phyloP scores from a whole-genome alignment of 2,329 filamentous ascomycete species.

The Xylariaceae sp. region DNA sequence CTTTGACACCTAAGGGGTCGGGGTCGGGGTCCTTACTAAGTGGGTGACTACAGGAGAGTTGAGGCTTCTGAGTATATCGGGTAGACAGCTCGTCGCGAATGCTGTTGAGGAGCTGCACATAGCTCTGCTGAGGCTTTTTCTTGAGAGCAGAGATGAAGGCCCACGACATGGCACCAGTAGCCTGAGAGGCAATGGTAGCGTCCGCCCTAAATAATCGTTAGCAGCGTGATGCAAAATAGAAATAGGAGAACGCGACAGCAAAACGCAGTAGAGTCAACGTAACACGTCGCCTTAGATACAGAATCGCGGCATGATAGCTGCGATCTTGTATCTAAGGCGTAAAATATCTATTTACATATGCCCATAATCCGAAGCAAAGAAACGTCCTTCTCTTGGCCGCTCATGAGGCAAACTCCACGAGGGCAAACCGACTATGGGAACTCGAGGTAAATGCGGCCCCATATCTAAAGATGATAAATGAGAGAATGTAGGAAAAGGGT shows the following conservation, averaged over 20 bases:
- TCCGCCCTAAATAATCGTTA: slow-evolving; percentile 67
- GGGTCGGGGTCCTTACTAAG: slow-evolving; percentile 69
- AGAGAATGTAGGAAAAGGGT: slow-evolving; percentile 39
- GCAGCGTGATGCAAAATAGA: neutral
- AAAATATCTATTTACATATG: slow-evolving; percentile 36
- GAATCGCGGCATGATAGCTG: slow-evolving; percentile 46
- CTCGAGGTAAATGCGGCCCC: slow-evolving; percentile 5
- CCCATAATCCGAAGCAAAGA: slow-evolving; percentile 9
- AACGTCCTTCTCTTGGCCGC: slow-evolving; percentile 7
- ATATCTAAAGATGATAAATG: slow-evolving; percentile 13
- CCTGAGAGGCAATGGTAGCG: slow-evolving; percentile 84
- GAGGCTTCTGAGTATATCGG: slow-evolving; percentile 94
- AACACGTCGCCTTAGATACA: slow-evolving; percentile 54
- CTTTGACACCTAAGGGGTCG: neutral
- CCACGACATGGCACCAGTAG: slow-evolving; percentile 98
- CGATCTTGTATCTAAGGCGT: slow-evolving; percentile 51
- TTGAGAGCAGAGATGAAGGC: slow-evolving; percentile 91
- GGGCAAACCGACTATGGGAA: slow-evolving; percentile 6
- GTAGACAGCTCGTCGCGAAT: slow-evolving; percentile 86
- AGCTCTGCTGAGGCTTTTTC: slow-evolving; percentile 94
- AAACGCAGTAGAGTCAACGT: slow-evolving; percentile 46
- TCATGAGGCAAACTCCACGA: slow-evolving; percentile 22
- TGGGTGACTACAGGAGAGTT: slow-evolving; percentile 94
- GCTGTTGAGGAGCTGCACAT: slow-evolving; percentile 93
- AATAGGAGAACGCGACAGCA: neutral